phyloP scores from a whole-genome alignment of 2,329 filamentous ascomycete genomes.

The Aspergillus ochraceus region DNA sequence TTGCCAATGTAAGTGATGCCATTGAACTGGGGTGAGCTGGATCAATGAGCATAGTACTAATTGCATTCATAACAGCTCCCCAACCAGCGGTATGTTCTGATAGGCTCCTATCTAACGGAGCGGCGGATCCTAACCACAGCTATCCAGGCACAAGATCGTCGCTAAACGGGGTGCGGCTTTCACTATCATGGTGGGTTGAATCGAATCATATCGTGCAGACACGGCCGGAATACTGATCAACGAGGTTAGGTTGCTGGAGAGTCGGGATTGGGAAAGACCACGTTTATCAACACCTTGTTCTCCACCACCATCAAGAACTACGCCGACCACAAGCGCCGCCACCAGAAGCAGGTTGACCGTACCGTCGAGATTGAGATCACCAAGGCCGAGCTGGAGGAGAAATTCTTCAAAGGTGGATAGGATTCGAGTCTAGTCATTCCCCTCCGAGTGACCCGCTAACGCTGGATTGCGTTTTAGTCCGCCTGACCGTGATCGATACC shows the following conservation, averaged over 20 bases:
- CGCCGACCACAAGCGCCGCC: constrained; percentile 98
- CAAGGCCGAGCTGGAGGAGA: constrained; percentile 99
- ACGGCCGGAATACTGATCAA: constrained; percentile 25
- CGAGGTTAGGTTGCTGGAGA: constrained; percentile 83
- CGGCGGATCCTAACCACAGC: constrained; percentile 23
- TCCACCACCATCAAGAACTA: constrained; percentile 99
- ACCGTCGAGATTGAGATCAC: constrained; percentile 99
- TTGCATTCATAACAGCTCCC: constrained; percentile 53
- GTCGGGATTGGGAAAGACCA: constrained; percentile 97
- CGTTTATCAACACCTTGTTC: constrained; percentile 99
- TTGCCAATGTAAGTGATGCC: constrained; percentile 64
- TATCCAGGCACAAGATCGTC: constrained; percentile 66
- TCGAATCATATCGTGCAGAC: background rate
- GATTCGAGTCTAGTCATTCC: background rate
- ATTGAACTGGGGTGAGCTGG: background rate
- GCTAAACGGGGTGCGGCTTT: constrained; percentile 91
- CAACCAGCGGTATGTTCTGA: constrained; percentile 64
- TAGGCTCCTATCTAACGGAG: constrained; percentile 6
- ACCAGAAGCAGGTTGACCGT: constrained; percentile 99
- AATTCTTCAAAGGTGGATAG: constrained; percentile 95
- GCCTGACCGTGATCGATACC: constrained; percentile 97
- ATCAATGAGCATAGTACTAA: background rate
- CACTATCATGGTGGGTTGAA: constrained; percentile 85
- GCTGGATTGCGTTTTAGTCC: constrained; percentile 60
- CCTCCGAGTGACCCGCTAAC: constrained; percentile 16